phyloP scores from a whole-genome alignment of 768 basidiomycete genomes.

The Pulveroboletus sp. region DNA sequence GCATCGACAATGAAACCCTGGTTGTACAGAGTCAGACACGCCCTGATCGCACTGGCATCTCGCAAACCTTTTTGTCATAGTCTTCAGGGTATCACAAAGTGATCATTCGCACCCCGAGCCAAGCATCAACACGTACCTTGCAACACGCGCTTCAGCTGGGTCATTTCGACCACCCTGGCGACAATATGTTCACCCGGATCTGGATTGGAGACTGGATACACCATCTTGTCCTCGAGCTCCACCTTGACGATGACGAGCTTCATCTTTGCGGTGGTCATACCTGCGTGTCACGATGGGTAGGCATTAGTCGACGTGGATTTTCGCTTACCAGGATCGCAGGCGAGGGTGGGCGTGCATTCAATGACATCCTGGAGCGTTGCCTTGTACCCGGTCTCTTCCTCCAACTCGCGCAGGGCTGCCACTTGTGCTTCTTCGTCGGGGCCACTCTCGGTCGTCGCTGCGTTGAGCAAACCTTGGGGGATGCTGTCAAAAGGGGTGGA shows the following conservation, averaged over 20 bases:
- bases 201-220: constrained; percentile 69
- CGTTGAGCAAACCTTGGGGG: constrained; percentile 72
- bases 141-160: constrained; percentile 59
- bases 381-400: constrained; percentile 90
- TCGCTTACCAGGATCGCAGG: constrained; percentile 64
- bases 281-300: constrained; percentile 43
- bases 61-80: constrained; percentile 55
- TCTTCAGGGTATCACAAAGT: constrained; percentile 34
- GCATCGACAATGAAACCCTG: constrained; percentile 74
- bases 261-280: constrained; percentile 95
- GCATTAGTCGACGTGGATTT: too few relatives aligned
- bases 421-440: constrained; percentile 66
- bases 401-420: constrained; percentile 83
- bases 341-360: constrained; percentile 60
- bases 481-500: background rate
- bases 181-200: constrained; percentile 88
- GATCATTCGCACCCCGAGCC: background rate
- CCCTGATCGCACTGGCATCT: background rate
- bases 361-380: constrained; percentile 52
- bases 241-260: constrained; percentile 76
- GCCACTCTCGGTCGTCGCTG: constrained; percentile 34
- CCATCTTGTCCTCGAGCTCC: constrained; percentile 60
- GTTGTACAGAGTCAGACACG: background rate
- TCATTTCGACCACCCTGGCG: constrained; percentile 65
- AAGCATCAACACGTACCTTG: constrained; percentile 60